Base-by-base conservation (phyloP, 352 stramenopile species). In the Phytopythium montanum region DNA sequence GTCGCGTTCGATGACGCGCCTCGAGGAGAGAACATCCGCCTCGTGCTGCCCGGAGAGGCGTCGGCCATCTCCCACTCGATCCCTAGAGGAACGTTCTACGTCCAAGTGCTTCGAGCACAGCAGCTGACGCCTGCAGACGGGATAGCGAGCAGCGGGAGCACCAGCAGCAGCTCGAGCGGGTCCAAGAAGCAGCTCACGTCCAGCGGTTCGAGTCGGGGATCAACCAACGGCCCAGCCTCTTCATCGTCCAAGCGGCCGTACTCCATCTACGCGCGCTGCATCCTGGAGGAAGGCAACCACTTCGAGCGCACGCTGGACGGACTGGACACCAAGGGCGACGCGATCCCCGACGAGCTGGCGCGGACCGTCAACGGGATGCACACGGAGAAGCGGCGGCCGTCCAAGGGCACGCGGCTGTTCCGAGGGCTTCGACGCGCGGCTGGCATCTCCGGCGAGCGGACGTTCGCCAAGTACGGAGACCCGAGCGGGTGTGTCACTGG, bases 21-120 rank as follows among this genome's bases (percentile, higher is more conserved):
- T 4, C 72, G 82, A 42, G 85, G 84, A 42, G 80, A 94, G 59
- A 88, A 88, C 48, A 83, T 94, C 56, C 81, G 85, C 12, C 67
- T 94, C 5, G 84, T 94, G 3, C 67, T 94, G 34, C 85, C 82
- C 9, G 85, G 85, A 13, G 85, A 94, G 57, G 62, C 76, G 0
- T 92, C 81, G 19, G 76, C 85, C 8, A 92, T 92, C 39, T 74
- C 80, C 21, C 80, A 90, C 49, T 78, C 82, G 18, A 92, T 94
- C 34, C 80, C 85, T 2, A 68, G 78, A 2, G 85, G 85, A 26
- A 91, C 73, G 25, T 94, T 94, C 61, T 91, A 94, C 69, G 81
- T 94, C 8, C 81, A 92, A 46, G 81, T 94, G 49, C 59, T 91
- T 33, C 80, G 78, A 42, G 85, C 85, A 10, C 79, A 92, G 48